phyloP scores from a whole-genome alignment of 1,139 yeast species.

The Wickerhamomyces sp. region DNA sequence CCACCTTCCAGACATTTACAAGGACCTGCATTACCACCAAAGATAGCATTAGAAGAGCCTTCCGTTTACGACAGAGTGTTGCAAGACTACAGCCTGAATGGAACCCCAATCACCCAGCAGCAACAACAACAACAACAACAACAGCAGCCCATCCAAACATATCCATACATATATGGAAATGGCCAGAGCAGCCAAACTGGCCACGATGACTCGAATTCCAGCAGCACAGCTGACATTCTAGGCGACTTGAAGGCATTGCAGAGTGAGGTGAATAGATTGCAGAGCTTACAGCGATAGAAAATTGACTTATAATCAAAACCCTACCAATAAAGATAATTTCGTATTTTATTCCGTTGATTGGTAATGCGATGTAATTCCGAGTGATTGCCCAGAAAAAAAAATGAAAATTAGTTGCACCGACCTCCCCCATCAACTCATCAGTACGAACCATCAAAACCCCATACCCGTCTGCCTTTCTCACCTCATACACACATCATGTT shows the following conservation, averaged over 20 bases:
- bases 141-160: constrained; percentile 10
- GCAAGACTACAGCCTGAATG: constrained; percentile 13
- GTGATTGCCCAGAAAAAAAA: too few relatives aligned
- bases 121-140: constrained; percentile 10
- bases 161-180: constrained; percentile 6
- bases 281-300: constrained; percentile 13
- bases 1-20: constrained; percentile 23
- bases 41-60: constrained; percentile 8
- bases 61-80: constrained; percentile 11
- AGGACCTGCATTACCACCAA: constrained; percentile 19
- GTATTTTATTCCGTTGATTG: too few relatives aligned
- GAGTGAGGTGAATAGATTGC: constrained; percentile 53
- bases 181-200: background rate
- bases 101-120: constrained; percentile 9
- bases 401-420: too few relatives aligned
- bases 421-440: too few relatives aligned
- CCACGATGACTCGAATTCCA: constrained; percentile 21
- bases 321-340: too few relatives aligned
- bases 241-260: constrained; percentile 60
- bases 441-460: too few relatives aligned
- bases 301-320: background rate
- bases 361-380: too few relatives aligned
- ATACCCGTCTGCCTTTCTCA: too few relatives aligned
- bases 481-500: background rate
- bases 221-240: constrained; percentile 45